Base-by-base conservation (phyloP, 345 rosid species). In the Brassica juncea region DNA sequence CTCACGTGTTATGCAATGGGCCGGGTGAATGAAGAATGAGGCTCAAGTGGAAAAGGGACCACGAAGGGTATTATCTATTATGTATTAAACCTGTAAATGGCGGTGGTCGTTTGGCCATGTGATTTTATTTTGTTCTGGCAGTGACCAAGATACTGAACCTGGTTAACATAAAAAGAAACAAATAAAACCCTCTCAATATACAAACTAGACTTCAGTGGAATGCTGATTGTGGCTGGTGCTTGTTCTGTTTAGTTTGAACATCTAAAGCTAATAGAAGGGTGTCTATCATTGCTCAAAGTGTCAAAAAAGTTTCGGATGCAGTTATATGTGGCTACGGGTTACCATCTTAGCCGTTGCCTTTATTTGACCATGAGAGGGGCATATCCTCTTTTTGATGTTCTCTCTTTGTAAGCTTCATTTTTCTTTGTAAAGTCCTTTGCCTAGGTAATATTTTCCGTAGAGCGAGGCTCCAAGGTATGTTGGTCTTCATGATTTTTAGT, bases 61-160 rank as follows among this genome's bases (percentile, higher is more conserved):
- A 75, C 82, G 59, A 31, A 59, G 3, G 4, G 31, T 75, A 32
- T 59, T 25, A 59, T 59, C 52, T 70, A 44, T 44, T 25, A 59
- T 59, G 61, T 70, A 44, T 44, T 12, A 70, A 80, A 68, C 79
- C 66, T 39, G 65, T 28, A 70, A 75, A 63, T 61, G 76, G 66
- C 83, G 83, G 79, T 70, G 80, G 80, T 75, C 76, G 21, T 2
- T 80, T 75, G 72, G 69, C 80, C 83, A 80, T 80, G 83, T 80
- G 83, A 55, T 31, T 49, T 68, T 49, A 57, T 44, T 12, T 11
- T 44, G 54, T 44, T 44, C 54, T 12, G 15, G n/a, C 52, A 44
- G 47, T 10, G 49, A 42, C 49, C 49, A 42, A 42, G 49, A 42
- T 42, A 42, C 49, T 42, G 49, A 14, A 42, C 49, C 49, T 42